These are phyloP conservation scores for Postia placenta DNA, from an alignment of 768 basidiomycete genomes.

Conservation along the genomic window DNA sequence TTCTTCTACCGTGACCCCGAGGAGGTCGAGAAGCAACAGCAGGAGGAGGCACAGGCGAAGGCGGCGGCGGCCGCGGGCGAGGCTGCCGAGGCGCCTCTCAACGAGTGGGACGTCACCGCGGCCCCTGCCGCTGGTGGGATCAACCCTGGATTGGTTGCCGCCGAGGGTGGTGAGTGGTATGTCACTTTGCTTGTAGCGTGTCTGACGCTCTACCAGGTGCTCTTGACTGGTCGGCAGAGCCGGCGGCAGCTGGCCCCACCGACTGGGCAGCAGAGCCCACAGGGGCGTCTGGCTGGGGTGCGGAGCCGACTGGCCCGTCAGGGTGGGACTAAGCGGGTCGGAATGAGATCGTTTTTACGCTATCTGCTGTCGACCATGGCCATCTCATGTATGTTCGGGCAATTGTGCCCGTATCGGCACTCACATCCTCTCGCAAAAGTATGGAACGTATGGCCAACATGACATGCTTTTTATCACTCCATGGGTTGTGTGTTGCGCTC, in stretches of 20 bases:
- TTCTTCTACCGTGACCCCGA: constrained; percentile 99
- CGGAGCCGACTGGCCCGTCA: constrained; percentile 17
- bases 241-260: constrained; percentile 36
- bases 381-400: constrained; percentile 16
- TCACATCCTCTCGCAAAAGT: constrained; percentile 15
- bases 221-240: constrained; percentile 92
- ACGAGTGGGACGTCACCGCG: constrained; percentile 74
- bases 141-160: constrained; percentile 69
- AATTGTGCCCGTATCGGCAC: constrained; percentile 12
- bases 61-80: constrained; percentile 52
- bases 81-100: constrained; percentile 41
- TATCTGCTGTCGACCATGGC: constrained; percentile 15
- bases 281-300: constrained; percentile 23
- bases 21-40: constrained; percentile 97
- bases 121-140: constrained; percentile 65
- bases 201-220: constrained; percentile 35
- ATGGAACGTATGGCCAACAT: constrained; percentile 18
- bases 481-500: background rate
- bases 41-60: constrained; percentile 89
- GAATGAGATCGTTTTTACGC: constrained; percentile 8
- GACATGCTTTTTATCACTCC: constrained; percentile 11
- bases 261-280: constrained; percentile 31
- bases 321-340: constrained; percentile 21
- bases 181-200: background rate
- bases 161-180: constrained; percentile 43